phyloP scores from a whole-genome alignment of 2,329 filamentous ascomycete genomes.

The Byssothecium circinans region DNA sequence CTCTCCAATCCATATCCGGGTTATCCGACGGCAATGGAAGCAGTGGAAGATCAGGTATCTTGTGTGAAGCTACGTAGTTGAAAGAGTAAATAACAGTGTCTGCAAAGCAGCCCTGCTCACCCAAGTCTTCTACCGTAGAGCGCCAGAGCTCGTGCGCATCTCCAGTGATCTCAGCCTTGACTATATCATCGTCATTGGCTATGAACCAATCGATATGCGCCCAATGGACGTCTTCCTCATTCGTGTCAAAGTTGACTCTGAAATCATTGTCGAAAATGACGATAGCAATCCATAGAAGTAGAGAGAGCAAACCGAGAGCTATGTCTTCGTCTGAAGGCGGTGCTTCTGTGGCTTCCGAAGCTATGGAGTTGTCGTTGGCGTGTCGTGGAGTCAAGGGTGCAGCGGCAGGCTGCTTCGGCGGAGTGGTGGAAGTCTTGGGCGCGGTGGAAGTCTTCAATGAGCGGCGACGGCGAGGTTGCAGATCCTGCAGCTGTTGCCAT shows the following conservation, averaged over 20 bases:
- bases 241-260: neutral
- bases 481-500: neutral
- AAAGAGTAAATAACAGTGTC: neutral
- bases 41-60: neutral
- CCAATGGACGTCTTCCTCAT: neutral
- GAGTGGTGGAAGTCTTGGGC: neutral
- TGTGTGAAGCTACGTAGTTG: neutral
- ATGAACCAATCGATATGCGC: neutral
- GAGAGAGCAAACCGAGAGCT: neutral
- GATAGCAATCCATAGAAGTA: neutral
- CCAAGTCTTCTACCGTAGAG: neutral
- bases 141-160: neutral
- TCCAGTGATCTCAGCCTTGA: neutral
- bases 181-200: neutral
- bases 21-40: neutral
- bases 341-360: neutral
- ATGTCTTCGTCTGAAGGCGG: too few species aligned
- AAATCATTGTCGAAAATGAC: neutral
- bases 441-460: neutral
- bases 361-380: too few species aligned
- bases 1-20: too few species aligned
- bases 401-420: neutral
- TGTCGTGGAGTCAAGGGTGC: too few species aligned
- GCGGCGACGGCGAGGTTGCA: neutral
- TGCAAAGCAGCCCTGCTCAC: neutral